A percentile compares a stretch with the other conserved stretches of the same genome.
Conservation (phyloP, 2,329 filamentous ascomycete species). For the Ciborinia camelliae region DNA sequence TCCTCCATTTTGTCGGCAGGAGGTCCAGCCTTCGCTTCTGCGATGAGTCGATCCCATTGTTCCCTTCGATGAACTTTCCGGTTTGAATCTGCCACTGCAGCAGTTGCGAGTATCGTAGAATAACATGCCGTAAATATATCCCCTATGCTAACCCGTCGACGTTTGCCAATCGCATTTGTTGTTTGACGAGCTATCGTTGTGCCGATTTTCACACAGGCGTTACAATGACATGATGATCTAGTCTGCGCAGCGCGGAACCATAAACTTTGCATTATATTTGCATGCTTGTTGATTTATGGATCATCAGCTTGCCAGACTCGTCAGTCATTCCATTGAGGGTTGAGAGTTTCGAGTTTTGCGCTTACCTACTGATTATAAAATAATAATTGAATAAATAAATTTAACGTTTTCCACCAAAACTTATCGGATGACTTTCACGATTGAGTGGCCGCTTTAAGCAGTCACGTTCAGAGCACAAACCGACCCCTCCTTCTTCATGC, state of each 20-base stretch:
- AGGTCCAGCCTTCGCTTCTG: slow-evolving; percentile 44
- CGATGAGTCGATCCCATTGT: slow-evolving; percentile 60
- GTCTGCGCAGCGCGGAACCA: slow-evolving; percentile 65
- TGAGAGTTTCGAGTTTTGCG: background rate
- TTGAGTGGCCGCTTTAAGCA: slow-evolving; percentile 22
- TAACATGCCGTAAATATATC: slow-evolving; percentile 64
- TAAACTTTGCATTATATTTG: slow-evolving; percentile 59
- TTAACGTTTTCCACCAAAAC: slow-evolving; percentile 6
- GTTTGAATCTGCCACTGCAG: slow-evolving; percentile 58
- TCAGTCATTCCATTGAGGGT: slow-evolving; percentile 3
- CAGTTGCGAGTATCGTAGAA: slow-evolving; percentile 63
- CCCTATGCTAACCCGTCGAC: slow-evolving; percentile 48
- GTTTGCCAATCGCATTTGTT: slow-evolving; percentile 47
- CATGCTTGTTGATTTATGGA: slow-evolving; percentile 27
- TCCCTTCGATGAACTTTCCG: slow-evolving; percentile 55
- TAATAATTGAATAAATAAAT: slow-evolving; percentile 18
- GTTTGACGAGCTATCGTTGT: slow-evolving; percentile 46
- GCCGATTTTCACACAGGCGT: slow-evolving; percentile 53
- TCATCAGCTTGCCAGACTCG: slow-evolving; percentile 3
- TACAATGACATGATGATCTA: slow-evolving; percentile 59
- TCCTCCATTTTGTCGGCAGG: slow-evolving; percentile 19
- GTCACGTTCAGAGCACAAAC: background rate
- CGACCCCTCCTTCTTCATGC: slow-evolving; percentile 14
- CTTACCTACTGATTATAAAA: too few species aligned
- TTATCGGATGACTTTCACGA: slow-evolving; percentile 7